Evolutionary conservation across 2,329 filamentous ascomycete species (phyloP).

Genomic region (Aspergillus felis): DNA sequence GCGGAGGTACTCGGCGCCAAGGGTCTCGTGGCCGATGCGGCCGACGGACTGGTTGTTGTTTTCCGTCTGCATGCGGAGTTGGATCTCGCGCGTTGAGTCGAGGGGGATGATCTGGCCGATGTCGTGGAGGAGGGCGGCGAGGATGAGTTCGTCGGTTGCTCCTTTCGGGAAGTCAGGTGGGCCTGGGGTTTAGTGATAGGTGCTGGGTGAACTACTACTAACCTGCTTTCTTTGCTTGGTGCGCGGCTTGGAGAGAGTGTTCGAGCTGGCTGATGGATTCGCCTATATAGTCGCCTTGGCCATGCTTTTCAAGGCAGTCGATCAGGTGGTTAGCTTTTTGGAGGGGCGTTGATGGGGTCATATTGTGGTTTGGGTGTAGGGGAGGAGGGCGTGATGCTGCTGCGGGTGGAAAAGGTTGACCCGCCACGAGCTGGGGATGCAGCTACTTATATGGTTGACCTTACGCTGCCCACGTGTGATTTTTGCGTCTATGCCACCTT

Average conservation of each 20-base stretch:
- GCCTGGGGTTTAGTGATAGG: too few relatives aligned
- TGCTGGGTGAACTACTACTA: background rate
- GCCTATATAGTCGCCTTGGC: slow-evolving; percentile 33
- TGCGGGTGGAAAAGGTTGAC: too few relatives aligned
- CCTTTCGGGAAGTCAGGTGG: slow-evolving; percentile 6
- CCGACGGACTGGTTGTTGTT: slow-evolving; percentile 30
- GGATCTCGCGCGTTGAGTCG: slow-evolving; percentile 19
- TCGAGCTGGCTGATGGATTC: slow-evolving; percentile 34
- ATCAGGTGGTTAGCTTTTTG: slow-evolving; percentile 19
- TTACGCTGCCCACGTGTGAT: too few relatives aligned
- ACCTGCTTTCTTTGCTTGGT: slow-evolving; percentile 27
- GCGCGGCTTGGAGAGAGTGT: slow-evolving; percentile 30
- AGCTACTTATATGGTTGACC: too few relatives aligned
- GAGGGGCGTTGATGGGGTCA: slow-evolving; percentile 6
- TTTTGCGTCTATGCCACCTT: too few relatives aligned
- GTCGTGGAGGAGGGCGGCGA: slow-evolving; percentile 42
- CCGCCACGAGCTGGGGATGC: too few relatives aligned
- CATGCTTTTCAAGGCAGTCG: slow-evolving; percentile 25
- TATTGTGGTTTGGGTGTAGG: background rate
- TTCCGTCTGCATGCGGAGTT: slow-evolving; percentile 24
- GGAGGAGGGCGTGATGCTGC: too few relatives aligned
- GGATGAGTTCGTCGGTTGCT: slow-evolving; percentile 23
- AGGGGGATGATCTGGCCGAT: slow-evolving; percentile 42
- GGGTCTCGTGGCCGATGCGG: slow-evolving; percentile 35
- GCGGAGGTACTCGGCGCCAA: slow-evolving; percentile 35